Evolutionary conservation across 139 green algal genomes (phyloP).

Genomic region (Chlorella ohadii): DNA sequence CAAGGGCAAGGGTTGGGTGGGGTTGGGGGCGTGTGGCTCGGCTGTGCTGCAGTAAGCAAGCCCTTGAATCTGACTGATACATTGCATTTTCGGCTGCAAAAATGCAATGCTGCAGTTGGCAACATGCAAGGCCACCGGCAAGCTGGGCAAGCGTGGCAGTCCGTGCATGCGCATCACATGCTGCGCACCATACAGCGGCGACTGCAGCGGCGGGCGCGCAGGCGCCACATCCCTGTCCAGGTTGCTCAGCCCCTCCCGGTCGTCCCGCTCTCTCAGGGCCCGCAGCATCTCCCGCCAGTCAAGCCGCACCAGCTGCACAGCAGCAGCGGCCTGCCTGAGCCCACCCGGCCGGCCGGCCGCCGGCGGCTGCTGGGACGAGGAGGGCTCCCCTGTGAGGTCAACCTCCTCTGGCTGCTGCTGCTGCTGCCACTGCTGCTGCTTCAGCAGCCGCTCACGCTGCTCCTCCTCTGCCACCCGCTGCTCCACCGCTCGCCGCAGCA

Average conservation of each 20-base stretch:
- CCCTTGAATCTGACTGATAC: too few species aligned
- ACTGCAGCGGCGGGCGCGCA: neutral
- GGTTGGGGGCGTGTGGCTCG: neutral
- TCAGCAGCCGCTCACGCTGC: neutral
- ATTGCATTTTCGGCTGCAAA: too few species aligned
- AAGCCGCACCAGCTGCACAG: neutral
- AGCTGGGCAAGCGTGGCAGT: too few species aligned
- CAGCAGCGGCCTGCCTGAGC: neutral
- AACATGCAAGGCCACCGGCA: too few species aligned
- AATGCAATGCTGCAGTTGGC: too few species aligned
- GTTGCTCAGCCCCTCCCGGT: neutral
- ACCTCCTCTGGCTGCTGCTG: neutral
- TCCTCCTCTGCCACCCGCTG: neutral
- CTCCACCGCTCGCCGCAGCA: slow-evolving; percentile 9
- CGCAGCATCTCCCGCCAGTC: slow-evolving; percentile 14
- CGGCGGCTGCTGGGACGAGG: neutral
- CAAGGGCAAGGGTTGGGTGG: neutral
- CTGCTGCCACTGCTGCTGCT: slow-evolving; percentile 5
- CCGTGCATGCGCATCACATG: too few species aligned
- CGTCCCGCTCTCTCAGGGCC: neutral
- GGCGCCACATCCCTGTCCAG: neutral
- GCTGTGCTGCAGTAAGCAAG: too few species aligned
- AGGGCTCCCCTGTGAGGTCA: slow-evolving; percentile 4
- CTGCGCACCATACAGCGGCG: neutral
- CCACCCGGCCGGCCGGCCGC: neutral